Evolutionary conservation across 139 green algal species (phyloP), one percentile per base, ranked within the genome.

Genomic region (Coccomyxa sp.): DNA sequence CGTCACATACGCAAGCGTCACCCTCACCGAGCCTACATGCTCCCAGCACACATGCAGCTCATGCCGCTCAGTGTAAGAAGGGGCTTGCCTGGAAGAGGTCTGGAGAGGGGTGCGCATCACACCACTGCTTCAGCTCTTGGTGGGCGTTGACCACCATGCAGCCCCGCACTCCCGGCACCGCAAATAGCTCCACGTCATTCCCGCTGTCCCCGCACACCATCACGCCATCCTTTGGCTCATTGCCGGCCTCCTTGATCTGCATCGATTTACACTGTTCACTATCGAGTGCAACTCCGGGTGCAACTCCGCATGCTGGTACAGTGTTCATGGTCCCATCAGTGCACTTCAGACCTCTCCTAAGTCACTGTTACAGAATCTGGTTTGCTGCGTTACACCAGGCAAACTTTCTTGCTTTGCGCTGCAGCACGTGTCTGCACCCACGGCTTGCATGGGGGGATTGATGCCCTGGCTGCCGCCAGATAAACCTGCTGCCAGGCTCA

Each of bases 121-220:
- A 88, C 78, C 84, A 98, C 10, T 89, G 37, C 27, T 81, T 74
- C 34, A 98, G 89, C 90, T 98, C 95, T 0, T 85, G 54, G 78
- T 95, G 91, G 0, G 95, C 95, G 74, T 97, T 97, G 37, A 84
- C 73, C 44, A 98, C 94, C 55, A 98, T 89, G 79, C 93, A 95
- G 50, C 92, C 93, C 39, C 85, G 81, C 68, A 96, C 93, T 16
- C 86, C 83, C 68, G 83, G 79, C 55, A 97, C 91, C n/a, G 86
- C 69, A 82, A 97, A 97, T 73, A 98, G 84, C 86, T 98, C 95
- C 0, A 91, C 81, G 78, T 98, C 95, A 82, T 98, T 98, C 64
- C 95, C 95, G 54, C 86, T 95, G 87, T 98, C 95, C 8, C 95
- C 95, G 83, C 91, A 95, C 39, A 96, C 95, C 86, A 98, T 85